phyloP scores from a whole-genome alignment of 352 stramenopile genomes.

The Phytophthora ohioensis region DNA sequence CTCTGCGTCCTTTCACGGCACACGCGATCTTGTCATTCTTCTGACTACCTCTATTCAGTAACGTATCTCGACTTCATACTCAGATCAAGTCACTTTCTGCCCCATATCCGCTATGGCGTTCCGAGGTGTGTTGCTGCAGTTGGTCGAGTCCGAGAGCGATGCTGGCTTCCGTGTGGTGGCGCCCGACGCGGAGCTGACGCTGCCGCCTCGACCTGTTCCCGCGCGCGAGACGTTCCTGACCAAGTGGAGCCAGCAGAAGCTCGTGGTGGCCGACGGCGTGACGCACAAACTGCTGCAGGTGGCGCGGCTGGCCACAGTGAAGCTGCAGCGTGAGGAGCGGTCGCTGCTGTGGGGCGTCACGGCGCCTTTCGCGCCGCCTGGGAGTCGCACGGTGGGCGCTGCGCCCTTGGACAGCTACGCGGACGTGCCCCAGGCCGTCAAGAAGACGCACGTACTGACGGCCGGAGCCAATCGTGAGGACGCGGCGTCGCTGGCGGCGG shows the following conservation, averaged over 20 bases:
- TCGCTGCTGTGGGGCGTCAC: conserved; percentile 64
- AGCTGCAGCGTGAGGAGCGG: conserved; percentile 44
- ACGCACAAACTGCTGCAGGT: conserved; percentile 66
- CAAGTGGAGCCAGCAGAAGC: conserved; percentile 54
- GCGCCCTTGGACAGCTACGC: conserved; percentile 23
- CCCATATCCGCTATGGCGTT: conserved; percentile 57
- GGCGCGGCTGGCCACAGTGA: conserved; percentile 50
- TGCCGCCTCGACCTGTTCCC: conserved; percentile 30
- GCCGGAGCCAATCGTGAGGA: conserved; percentile 12
- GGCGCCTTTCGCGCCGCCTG: conserved; percentile 10
- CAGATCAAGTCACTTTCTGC: not conserved
- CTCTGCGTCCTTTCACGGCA: conserved; percentile 14
- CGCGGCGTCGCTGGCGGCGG: conserved; percentile 19
- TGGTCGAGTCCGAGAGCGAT: conserved; percentile 41
- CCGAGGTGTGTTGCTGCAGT: conserved; percentile 68
- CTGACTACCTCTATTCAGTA: conserved; percentile 7
- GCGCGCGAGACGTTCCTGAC: conserved; percentile 26
- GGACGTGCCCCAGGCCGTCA: conserved; percentile 10
- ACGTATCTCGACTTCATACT: conserved; percentile 2
- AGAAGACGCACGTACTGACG: conserved; percentile 28
- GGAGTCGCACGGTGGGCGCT: conserved; percentile 25
- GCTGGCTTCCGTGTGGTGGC: conserved; percentile 61
- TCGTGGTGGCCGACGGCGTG: conserved; percentile 63
- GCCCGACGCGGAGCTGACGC: conserved; percentile 51
- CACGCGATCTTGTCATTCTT: conserved; percentile 18